Percentiles rank a stretch among this genome's conserved stretches.
Conservation (phyloP, 2,329 filamentous ascomycete genomes). For the Scedosporium minutisporum region DNA sequence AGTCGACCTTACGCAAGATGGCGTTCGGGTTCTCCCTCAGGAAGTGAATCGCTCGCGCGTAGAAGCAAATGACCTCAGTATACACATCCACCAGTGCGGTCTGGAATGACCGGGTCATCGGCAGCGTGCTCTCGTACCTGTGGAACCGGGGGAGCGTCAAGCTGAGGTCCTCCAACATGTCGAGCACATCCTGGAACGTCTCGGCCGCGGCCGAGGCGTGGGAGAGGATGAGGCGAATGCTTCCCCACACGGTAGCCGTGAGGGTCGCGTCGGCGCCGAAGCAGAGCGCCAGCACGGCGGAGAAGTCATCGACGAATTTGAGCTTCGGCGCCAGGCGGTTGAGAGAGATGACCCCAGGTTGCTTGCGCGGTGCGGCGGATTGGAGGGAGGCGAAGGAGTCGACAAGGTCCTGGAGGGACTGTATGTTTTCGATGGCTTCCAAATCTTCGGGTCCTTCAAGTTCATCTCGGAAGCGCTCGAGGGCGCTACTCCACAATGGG, state of each 20-base stretch:
- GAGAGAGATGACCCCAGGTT: background rate
- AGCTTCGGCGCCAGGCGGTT: conserved; percentile 9
- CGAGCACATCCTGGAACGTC: conserved; percentile 16
- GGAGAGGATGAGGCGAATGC: conserved; percentile 15
- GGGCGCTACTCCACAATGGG: background rate
- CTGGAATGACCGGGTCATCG: conserved; percentile 16
- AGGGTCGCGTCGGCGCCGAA: conserved; percentile 17
- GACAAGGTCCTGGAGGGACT: background rate
- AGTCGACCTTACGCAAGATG: conserved; percentile 13
- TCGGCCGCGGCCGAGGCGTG: conserved; percentile 15
- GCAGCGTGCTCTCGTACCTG: conserved; percentile 16
- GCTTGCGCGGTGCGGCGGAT: background rate
- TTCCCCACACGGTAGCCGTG: conserved; percentile 20
- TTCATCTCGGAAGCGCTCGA: background rate
- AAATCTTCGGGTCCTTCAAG: background rate
- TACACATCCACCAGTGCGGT: conserved; percentile 19
- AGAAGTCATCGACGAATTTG: conserved; percentile 19
- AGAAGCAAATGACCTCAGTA: conserved; percentile 22
- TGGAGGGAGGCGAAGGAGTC: background rate
- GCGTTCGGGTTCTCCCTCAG: conserved; percentile 18
- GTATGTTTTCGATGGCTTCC: background rate
- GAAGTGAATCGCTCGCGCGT: conserved; percentile 20
- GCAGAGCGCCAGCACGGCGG: conserved; percentile 16
- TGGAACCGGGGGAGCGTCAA: conserved; percentile 18
- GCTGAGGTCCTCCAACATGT: conserved; percentile 20